phyloP scores from a whole-genome alignment of 1,139 yeast genomes.

The Saccharomyces hybrid region DNA sequence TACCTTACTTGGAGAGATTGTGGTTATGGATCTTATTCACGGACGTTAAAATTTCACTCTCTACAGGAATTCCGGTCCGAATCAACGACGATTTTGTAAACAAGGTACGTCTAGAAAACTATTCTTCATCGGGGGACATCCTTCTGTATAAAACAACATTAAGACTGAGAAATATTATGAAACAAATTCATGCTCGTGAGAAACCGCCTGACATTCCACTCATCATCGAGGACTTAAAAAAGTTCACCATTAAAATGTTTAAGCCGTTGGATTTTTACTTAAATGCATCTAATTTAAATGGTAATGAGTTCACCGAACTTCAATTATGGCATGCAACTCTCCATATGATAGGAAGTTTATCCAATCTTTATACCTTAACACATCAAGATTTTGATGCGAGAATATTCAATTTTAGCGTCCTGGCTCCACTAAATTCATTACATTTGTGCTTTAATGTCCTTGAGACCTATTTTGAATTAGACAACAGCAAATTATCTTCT shows the following conservation, averaged over 20 bases:
- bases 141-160: constrained; percentile 1
- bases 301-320: not conserved
- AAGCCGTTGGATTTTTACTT: not conserved
- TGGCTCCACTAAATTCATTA: not conserved
- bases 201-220: constrained; percentile 4
- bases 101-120: constrained; percentile 1
- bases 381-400: not conserved
- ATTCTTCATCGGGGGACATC: constrained; percentile 1
- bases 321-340: not conserved
- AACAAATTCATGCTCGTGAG: constrained; percentile 4
- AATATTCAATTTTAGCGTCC: not conserved
- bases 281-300: not conserved
- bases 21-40: constrained; percentile 17
- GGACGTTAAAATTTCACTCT: constrained; percentile 12
- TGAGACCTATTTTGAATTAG: not conserved
- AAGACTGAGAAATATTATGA: constrained; percentile 5
- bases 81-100: constrained; percentile 6
- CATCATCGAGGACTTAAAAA: not conserved
- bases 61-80: constrained; percentile 12
- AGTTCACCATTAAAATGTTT: not conserved
- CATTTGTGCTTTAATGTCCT: not conserved
- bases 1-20: constrained; percentile 9
- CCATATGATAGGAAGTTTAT: not conserved
- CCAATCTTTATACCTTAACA: not conserved
- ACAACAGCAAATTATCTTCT: not conserved